phyloP scores from a whole-genome alignment of 2,329 filamentous ascomycete genomes.

The Blastomyces parvus region DNA sequence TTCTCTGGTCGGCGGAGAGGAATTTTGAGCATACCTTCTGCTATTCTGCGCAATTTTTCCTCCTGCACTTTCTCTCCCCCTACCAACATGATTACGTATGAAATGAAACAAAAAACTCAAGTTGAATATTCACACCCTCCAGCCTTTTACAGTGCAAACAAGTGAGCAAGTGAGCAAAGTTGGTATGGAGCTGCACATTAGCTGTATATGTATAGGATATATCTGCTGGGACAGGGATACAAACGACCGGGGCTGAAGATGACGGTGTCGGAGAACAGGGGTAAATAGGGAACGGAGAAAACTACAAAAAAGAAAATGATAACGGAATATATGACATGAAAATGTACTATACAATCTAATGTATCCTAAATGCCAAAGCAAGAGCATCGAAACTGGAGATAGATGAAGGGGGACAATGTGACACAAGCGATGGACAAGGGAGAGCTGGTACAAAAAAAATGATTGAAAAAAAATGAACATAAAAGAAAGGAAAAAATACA shows the following conservation, averaged over 20 bases:
- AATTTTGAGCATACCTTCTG: neutral
- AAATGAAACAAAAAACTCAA: neutral
- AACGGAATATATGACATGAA: neutral
- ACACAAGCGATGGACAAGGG: neutral
- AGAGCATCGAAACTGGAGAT: neutral
- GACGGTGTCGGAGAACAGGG: neutral
- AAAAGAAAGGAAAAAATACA: too few relatives aligned
- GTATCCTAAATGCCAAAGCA: neutral
- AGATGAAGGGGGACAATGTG: neutral
- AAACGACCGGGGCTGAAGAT: neutral
- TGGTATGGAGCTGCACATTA: neutral
- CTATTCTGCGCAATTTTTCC: neutral
- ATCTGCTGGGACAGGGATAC: neutral
- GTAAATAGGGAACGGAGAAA: neutral
- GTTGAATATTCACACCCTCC: neutral
- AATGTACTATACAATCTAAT: neutral
- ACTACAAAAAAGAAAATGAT: neutral
- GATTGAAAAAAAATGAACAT: neutral
- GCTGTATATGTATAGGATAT: neutral
- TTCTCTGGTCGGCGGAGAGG: neutral
- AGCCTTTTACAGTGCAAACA: neutral
- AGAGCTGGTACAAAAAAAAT: neutral
- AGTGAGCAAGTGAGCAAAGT: neutral
- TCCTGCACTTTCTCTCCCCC: neutral
- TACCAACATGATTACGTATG: neutral